phyloP scores from a whole-genome alignment of 2,329 filamentous ascomycete genomes.

The Hymenoscyphus occultus region DNA sequence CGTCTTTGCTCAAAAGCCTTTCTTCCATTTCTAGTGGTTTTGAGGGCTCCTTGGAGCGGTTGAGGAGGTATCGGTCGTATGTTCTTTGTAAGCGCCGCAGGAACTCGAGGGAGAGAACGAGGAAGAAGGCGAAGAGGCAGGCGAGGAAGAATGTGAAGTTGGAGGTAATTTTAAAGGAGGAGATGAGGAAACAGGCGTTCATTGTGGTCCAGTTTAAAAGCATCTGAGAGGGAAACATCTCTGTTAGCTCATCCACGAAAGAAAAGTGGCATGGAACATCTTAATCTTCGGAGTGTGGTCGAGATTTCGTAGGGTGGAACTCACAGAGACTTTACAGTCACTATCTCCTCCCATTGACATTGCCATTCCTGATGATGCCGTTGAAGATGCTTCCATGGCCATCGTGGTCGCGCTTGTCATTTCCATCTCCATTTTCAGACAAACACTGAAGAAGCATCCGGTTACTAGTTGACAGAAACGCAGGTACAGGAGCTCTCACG shows the following conservation, averaged over 20 bases:
- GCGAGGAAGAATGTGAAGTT: slow-evolving; percentile 25
- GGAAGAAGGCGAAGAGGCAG: slow-evolving; percentile 25
- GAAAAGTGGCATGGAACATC: no score
- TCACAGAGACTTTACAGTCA: slow-evolving; percentile 27
- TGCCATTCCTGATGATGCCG: slow-evolving; percentile 15
- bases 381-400: neutral
- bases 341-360: slow-evolving; percentile 22
- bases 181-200: slow-evolving; percentile 27
- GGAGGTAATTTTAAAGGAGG: slow-evolving; percentile 23
- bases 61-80: slow-evolving; percentile 23
- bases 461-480: no score
- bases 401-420: neutral
- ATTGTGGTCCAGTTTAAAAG: slow-evolving; percentile 29
- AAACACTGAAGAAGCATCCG: neutral
- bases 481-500: neutral
- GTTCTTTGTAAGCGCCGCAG: slow-evolving; percentile 23
- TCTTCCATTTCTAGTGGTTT: slow-evolving; percentile 22
- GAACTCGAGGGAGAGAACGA: slow-evolving; percentile 26
- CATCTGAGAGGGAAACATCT: slow-evolving; percentile 20
- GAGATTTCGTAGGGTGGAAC: neutral
- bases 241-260: neutral
- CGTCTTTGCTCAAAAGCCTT: slow-evolving; percentile 17
- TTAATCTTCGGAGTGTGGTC: no score
- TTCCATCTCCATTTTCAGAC: neutral
- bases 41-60: slow-evolving; percentile 12